Base-by-base conservation (phyloP, 2,329 filamentous ascomycete genomes). In the Colletotrichum lindemuthianum region DNA sequence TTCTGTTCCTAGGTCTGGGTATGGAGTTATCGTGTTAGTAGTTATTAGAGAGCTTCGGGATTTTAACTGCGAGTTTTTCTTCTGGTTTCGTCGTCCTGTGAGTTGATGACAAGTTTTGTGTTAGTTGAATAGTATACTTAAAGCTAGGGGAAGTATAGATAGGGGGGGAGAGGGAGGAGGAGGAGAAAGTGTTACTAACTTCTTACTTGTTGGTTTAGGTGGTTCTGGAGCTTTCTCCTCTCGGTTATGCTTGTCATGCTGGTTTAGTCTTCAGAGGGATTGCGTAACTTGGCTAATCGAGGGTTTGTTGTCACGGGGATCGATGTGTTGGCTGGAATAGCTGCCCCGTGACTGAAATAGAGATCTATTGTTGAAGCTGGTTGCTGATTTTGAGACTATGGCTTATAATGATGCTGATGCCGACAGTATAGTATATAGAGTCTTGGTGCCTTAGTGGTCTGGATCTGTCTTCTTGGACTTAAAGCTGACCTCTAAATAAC, bases 231-330 rank as follows among this genome's bases (percentile, higher is more conserved):
- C 34, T 57, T 67, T 6, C 64, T 57, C 12, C 63, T 69, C 59
- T 72, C 65, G 1, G 66, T 66, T 2, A 70, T 69, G 56, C 70
- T 72, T 4, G 69, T 73, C 8, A 74, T 68, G 6, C 75, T 75
- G 1, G 72, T 77, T 75, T 75, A 77, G 54, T 77, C 75, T 43
- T 77, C 74, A 32, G 49, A 51, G 12, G 48, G 53, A 36, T 60
- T 48, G n/a, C 48, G 43, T 10, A 67, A 8, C 33, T 65, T 56
- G 24, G 37, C 43, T 32, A 67, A 24, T 8, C 45, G 36, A 33
- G 56, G 51, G 54, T 63, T 63, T 6, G 54, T 33, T 39, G 49
- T 15, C n/a, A 64, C 50, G 6, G 56, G 50, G 33, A 64, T 64
- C 11, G 44, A 4, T 9, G 45, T 55, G 16, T 13, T 15, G 9